Evolutionary conservation across 805 yeast species (phyloP), one percentile per base, ranked within the genome.

Genomic region (Debaryomyces tyrocola): DNA sequence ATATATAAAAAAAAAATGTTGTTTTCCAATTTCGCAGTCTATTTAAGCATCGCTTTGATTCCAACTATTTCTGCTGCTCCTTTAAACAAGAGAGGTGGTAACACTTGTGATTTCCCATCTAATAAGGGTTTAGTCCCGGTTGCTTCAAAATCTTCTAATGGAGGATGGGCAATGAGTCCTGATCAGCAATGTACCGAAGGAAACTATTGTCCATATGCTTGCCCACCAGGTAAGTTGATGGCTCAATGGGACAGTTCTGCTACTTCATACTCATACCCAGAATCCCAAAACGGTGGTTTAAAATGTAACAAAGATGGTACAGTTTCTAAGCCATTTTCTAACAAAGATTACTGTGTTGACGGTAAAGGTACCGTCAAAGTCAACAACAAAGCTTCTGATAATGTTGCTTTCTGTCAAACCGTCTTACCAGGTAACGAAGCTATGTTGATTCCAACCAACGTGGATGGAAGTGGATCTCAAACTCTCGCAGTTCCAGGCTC

Each of bases 351-450:
- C 70, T 90, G 97, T 69, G 78, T 78, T 51, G 83, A 84, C 46
- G 96, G 96, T 46, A 79, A 80, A 52, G 92, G 89, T 31, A 80
- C 92, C 14, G 83, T 88, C n/a, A 56, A 64, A 28, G 87, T 80
- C 70, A 58, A 73, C 46, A 88, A 88, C 72, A 56, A 63, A 9
- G 83, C 85, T 14, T 74, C 74, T 36, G 49, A 69, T 4, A 71
- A 78, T 48, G 90, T 89, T 53, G 91, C 96, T 6, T 82, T 90
- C 67, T 90, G 97, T 66, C 96, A 90, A 70, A 90, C 96, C 7
- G 96, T 90, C 6, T 75, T 90, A 47, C 97, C 97, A 20, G 97
- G 97, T 55, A 87, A 89, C 66, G 96, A 90, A 71, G 96, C 90
- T 56, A 90, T 90, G 96, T 74, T 89, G 63, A 89, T 90, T 54